Evolutionary conservation across 169 alveolate species (phyloP), one percentile per base, ranked within the genome.

Genomic region (Plasmodium gaboni): DNA sequence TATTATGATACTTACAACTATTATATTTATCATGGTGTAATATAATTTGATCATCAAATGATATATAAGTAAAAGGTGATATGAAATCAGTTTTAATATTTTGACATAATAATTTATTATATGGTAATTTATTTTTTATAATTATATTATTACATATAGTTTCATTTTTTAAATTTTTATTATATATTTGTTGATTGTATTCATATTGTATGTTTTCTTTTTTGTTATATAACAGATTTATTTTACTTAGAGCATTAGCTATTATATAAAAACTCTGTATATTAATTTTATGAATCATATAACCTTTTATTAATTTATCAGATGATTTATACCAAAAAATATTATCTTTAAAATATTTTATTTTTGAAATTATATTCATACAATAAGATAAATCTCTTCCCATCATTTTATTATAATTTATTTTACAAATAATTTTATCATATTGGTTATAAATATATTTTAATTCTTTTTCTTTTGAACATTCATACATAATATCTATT

Each of bases 361-460:
- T 53, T 59, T 83, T 83, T n/a, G 91, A 68, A 2, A 83, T 2
- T n/a, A 83, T 83, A 17, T 69, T 83, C 91, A 83, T 83, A 28
- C 91, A 83, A 28, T 83, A 59, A 1, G 91, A 83, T 15, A 83
- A 63, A 73, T 83, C 91, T 22, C 91, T 17, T 42, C 91, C 91
- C 13, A 83, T 9, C 91, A 83, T 83, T 83, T 61, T 68, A 28
- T 50, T 55, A 46, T 60, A 44, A 17, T 69, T 17, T 17, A 83
- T 67, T 38, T 83, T 83, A 10, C 6, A 17, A 42, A 83, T 22
- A 3, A 60, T 65, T 55, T 67, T 61, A 38, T 83, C 91, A 50
- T 53, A 69, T 13, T 83, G 85, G 15, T 19, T 67, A 28, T 44
- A 44, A 17, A 83, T 46, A 38, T 6, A 13, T 15, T 12, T 7